Conservation (phyloP, 805 yeast species). For the Hanseniaspora valbyensis region DNA sequence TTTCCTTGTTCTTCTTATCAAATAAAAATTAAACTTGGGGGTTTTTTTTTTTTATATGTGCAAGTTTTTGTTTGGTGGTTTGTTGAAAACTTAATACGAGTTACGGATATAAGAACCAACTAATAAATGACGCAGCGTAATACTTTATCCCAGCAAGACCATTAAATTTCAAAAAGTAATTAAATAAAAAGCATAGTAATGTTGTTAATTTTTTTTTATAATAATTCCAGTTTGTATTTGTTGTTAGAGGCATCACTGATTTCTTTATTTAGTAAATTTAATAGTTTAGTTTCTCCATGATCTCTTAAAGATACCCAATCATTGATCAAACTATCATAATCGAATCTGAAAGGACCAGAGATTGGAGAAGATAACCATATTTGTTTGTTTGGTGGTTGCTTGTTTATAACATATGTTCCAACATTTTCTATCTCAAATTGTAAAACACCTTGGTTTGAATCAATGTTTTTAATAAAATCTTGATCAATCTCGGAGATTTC, state of each 20-base stretch:
- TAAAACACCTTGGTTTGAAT: constrained; percentile 66
- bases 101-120: no score
- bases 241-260: constrained; percentile 28
- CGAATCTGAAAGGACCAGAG: constrained; percentile 85
- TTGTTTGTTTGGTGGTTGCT: constrained; percentile 95
- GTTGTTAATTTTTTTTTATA: neutral
- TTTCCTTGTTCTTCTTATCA: no score
- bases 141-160: neutral
- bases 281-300: constrained; percentile 32
- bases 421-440: constrained; percentile 55
- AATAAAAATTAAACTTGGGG: no score
- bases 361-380: constrained; percentile 91
- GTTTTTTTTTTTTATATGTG: no score
- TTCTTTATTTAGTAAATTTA: constrained; percentile 43
- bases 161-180: neutral
- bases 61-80: neutral
- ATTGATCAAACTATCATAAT: constrained; percentile 46
- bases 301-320: constrained; percentile 77
- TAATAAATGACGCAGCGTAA: neutral
- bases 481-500: constrained; percentile 50
- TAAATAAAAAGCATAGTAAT: neutral
- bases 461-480: constrained; percentile 62
- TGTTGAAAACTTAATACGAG: no score
- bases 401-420: constrained; percentile 87
- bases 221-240: constrained; percentile 3